A percentile compares a stretch with the other conserved stretches of the same genome.
phyloP scores from a whole-genome alignment of 495 filamentous ascomycete genomes.

The Xylaria flabelliformis region DNA sequence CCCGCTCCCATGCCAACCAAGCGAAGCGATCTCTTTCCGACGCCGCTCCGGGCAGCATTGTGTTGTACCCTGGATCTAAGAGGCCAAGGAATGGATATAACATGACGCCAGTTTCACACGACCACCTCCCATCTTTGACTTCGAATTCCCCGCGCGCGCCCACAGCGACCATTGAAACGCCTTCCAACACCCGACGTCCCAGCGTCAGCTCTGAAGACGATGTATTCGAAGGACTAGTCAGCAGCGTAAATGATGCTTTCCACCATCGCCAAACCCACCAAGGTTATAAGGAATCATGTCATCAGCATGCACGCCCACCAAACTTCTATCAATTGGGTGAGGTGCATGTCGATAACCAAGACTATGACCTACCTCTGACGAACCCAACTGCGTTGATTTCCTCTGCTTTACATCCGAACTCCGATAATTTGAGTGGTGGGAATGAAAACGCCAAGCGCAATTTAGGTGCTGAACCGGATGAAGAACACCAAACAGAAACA shows the following conservation, averaged over 20 bases:
- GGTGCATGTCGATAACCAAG: not conserved
- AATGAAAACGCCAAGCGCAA: not conserved
- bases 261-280: not conserved
- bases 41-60: constrained; percentile 10
- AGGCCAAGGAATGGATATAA: constrained; percentile 29
- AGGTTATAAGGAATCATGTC: not conserved
- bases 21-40: constrained; percentile 20
- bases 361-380: not conserved
- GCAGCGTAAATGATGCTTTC: constrained; percentile 32
- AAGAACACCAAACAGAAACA: not conserved
- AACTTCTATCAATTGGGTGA: not conserved
- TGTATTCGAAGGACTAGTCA: constrained; percentile 30
- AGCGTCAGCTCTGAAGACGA: constrained; percentile 24
- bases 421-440: not conserved
- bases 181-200: not conserved
- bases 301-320: not conserved
- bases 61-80: constrained; percentile 25
- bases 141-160: not conserved
- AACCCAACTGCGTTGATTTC: not conserved
- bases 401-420: not conserved
- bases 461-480: not conserved
- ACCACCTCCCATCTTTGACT: not conserved
- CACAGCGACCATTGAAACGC: not conserved
- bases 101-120: not conserved
- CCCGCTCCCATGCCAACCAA: not conserved